Conservation (phyloP, 78 protist species). For the Planoprotostelium fungivorum region DNA sequence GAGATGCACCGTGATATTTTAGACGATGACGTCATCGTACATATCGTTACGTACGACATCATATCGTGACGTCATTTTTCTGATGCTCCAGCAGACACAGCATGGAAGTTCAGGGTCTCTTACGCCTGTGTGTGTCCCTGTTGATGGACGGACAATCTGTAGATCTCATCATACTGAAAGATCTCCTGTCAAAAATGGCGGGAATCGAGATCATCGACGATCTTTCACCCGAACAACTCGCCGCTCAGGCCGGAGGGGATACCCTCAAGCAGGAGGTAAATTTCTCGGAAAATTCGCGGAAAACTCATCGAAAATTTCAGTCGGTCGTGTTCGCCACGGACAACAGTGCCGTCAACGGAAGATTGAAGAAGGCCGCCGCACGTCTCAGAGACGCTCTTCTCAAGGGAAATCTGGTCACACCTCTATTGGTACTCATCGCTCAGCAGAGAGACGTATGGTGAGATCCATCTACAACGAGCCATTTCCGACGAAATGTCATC, state of each 20-base stretch:
- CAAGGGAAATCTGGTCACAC: conserved; percentile 19
- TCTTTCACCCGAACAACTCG: conserved; percentile 27
- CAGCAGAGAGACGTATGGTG: conserved; percentile 31
- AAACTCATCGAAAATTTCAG: too few relatives aligned
- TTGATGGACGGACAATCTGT: conserved; percentile 30
- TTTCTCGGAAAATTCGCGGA: too few relatives aligned
- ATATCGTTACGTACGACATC: background rate
- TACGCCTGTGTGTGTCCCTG: conserved; percentile 21
- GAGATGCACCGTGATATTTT: background rate
- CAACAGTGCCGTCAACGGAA: conserved; percentile 2
- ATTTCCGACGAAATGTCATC: background rate
- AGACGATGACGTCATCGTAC: background rate
- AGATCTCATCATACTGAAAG: conserved; percentile 40
- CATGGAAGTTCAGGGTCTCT: conserved; percentile 33
- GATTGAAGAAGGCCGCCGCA: conserved; percentile 25
- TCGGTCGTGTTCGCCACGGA: background rate
- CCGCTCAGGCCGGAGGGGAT: conserved; percentile 73
- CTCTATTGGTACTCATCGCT: conserved; percentile 28
- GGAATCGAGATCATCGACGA: conserved; percentile 45
- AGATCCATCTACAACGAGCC: background rate
- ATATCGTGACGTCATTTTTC: background rate
- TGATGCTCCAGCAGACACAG: too few relatives aligned
- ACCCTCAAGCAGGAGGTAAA: conserved; percentile 20
- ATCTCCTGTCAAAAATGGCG: conserved; percentile 38
- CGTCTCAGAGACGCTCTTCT: conserved; percentile 28